phyloP scores from a whole-genome alignment of 2,329 filamentous ascomycete genomes.

The Fusarium gaditjirri region DNA sequence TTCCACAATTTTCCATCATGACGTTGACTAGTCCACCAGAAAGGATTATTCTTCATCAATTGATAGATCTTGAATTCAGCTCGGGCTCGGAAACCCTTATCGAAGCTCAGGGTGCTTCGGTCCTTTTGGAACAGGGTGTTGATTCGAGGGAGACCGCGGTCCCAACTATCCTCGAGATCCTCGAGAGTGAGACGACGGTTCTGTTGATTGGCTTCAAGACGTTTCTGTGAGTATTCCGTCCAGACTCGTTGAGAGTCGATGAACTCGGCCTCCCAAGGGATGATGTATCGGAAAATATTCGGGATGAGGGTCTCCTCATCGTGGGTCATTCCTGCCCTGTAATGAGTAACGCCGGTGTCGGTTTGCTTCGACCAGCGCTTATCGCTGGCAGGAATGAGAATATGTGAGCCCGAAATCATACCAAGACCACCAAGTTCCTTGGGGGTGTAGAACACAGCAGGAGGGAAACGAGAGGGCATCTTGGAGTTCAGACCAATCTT shows the following conservation, averaged over 20 bases:
- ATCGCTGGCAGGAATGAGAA: slow-evolving; percentile 95
- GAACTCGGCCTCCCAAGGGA: slow-evolving; percentile 98
- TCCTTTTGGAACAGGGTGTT: slow-evolving; percentile 99
- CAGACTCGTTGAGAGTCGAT: slow-evolving; percentile 98
- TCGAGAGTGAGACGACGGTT: slow-evolving; percentile 94
- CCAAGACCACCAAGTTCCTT: slow-evolving; percentile 97
- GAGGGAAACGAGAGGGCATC: slow-evolving; percentile 98
- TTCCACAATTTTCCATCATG: slow-evolving; percentile 99
- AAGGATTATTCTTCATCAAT: slow-evolving; percentile 98
- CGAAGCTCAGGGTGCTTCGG: slow-evolving; percentile 93
- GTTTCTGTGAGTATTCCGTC: slow-evolving; percentile 99
- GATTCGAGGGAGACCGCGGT: slow-evolving; percentile 95
- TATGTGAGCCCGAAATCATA: slow-evolving; percentile 99
- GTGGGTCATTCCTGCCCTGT: slow-evolving; percentile 96
- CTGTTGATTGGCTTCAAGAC: slow-evolving; percentile 95
- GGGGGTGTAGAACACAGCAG: slow-evolving; percentile 97
- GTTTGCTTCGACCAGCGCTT: slow-evolving; percentile 99
- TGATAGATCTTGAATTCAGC: slow-evolving; percentile 99
- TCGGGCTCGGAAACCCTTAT: slow-evolving; percentile 95
- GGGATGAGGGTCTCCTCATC: slow-evolving; percentile 98
- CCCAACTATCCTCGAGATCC: slow-evolving; percentile 98
- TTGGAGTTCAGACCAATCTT: slow-evolving; percentile 99
- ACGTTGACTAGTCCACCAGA: slow-evolving; percentile 98
- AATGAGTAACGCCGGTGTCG: slow-evolving; percentile 96
- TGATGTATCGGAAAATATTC: slow-evolving; percentile 99